A percentile compares a stretch with the other conserved stretches of the same genome.
Conservation (phyloP, 257 asterid species). For the Solanum clarkiae region DNA sequence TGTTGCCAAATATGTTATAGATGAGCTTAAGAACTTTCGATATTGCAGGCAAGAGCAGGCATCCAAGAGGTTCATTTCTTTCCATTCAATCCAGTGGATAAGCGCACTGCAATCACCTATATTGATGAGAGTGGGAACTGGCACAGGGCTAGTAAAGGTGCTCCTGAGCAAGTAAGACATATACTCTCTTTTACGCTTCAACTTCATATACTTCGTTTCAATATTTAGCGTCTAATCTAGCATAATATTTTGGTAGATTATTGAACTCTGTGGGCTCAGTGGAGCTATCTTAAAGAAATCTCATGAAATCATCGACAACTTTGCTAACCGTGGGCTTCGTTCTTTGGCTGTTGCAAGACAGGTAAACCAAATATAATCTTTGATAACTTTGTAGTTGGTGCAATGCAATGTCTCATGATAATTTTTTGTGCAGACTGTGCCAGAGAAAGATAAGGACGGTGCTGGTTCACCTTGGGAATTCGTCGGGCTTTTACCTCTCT, state of each 20-base stretch:
- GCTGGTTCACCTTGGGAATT: conserved; percentile 51
- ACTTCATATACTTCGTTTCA: background rate
- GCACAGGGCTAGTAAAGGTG: conserved; percentile 66
- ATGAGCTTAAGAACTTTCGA: background rate
- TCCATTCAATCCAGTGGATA: conserved; percentile 59
- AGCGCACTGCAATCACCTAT: conserved; percentile 62
- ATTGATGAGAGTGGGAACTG: conserved; percentile 38
- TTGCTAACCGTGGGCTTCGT: conserved; percentile 64
- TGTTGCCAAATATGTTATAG: background rate
- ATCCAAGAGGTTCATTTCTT: conserved; percentile 54
- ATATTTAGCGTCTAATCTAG: background rate
- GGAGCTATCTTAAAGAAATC: conserved; percentile 31
- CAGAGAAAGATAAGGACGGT: conserved; percentile 35
- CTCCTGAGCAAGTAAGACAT: conserved; percentile 51
- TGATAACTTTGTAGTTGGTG: background rate
- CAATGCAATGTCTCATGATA: background rate
- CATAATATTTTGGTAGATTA: conserved; percentile 17
- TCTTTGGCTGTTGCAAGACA: conserved; percentile 55
- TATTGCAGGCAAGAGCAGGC: conserved; percentile 47
- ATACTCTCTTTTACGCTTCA: background rate
- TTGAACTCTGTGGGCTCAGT: conserved; percentile 38
- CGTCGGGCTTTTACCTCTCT: conserved; percentile 51
- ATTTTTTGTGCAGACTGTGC: conserved; percentile 16
- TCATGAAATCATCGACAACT: conserved; percentile 40
- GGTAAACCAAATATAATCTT: conserved; percentile 6